Evolutionary conservation across 257 asterid species (phyloP), one percentile per base, ranked within the genome.

Genomic region (Jaltomata sinuosa): DNA sequence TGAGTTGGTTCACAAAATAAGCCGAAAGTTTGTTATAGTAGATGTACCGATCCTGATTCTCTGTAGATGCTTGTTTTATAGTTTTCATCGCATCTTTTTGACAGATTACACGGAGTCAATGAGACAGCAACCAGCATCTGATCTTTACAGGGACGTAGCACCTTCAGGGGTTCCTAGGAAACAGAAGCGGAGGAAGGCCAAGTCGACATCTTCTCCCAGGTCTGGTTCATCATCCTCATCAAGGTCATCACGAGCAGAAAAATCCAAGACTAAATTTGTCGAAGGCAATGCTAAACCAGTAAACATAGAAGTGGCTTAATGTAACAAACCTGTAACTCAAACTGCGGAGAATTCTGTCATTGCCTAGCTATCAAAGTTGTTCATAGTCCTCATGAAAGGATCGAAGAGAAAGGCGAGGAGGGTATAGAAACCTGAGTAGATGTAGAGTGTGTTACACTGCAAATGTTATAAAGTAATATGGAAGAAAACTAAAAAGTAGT

Each of bases 231-330:
- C 96, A 36, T 84, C 91, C 42, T 91, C 95, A 40, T 88, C 86
- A 87, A 83, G 95, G 12, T 86, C 94, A 27, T 88, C 94, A 77
- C 84, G 87, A 72, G 79, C 91, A 55, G 87, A 21, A 21, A 89
- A 89, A 82, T 81, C 93, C 2, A 92, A 91, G 85, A 59, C 93
- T 85, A 91, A 94, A 69, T 91, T 92, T 18, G 89, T 84, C 8
- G 96, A 93, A 85, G 93, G 89, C 67, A 88, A 84, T 85, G 90
- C 86, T 6, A 88, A 87, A 34, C 85, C 89, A 40, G 38, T 89
- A 69, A 90, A 94, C 85, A 91, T 94, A 83, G 93, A 92, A 89
- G 97, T 95, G 85, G 96, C 95, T 31, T 93, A 85, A 88, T 18
- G 21, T 49, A 59, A 22, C 72, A 71, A 84, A 61, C 19, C 57